A percentile compares a stretch with the other conserved stretches of the same genome.
phyloP scores from a whole-genome alignment of 176 grass and related monocot genomes.

The Aegilops umbellulata region DNA sequence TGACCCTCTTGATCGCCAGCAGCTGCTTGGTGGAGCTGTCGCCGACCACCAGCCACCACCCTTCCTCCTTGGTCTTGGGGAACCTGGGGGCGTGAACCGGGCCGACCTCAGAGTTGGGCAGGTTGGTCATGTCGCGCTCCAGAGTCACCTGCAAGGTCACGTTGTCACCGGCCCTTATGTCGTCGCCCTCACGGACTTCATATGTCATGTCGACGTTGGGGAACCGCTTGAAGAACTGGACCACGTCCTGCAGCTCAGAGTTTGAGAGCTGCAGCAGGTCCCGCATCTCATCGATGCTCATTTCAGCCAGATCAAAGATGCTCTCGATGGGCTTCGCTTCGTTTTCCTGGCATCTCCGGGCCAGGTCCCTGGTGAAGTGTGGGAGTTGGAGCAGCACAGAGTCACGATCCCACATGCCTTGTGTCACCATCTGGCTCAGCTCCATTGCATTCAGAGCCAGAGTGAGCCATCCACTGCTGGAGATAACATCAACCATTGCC shows the following conservation, averaged over 20 bases:
- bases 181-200: slow-evolving; percentile 66
- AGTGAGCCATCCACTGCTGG: slow-evolving; percentile 86
- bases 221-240: slow-evolving; percentile 77
- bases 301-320: slow-evolving; percentile 91
- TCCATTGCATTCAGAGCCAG: slow-evolving; percentile 93
- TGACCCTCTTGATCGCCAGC: slow-evolving; percentile 83
- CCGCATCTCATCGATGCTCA: slow-evolving; percentile 64
- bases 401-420: slow-evolving; percentile 96
- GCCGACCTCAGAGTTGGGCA: slow-evolving; percentile 53
- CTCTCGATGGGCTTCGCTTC: slow-evolving; percentile 61
- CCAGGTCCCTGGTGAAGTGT: slow-evolving; percentile 79
- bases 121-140: slow-evolving; percentile 69
- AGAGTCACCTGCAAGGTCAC: slow-evolving; percentile 77
- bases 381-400: slow-evolving; percentile 80
- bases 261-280: slow-evolving; percentile 74
- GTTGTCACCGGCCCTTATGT: slow-evolving; percentile 59
- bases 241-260: slow-evolving; percentile 69
- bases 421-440: slow-evolving; percentile 93
- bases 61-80: slow-evolving; percentile 96
- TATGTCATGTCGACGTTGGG: slow-evolving; percentile 94
- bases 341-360: slow-evolving; percentile 80
- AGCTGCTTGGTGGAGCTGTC: slow-evolving; percentile 66
- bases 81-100: slow-evolving; percentile 76
- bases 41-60: slow-evolving; percentile 83
- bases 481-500: slow-evolving; percentile 99